Base-by-base conservation (phyloP, 2,329 filamentous ascomycete species). In the Leptographium galeiforme region DNA sequence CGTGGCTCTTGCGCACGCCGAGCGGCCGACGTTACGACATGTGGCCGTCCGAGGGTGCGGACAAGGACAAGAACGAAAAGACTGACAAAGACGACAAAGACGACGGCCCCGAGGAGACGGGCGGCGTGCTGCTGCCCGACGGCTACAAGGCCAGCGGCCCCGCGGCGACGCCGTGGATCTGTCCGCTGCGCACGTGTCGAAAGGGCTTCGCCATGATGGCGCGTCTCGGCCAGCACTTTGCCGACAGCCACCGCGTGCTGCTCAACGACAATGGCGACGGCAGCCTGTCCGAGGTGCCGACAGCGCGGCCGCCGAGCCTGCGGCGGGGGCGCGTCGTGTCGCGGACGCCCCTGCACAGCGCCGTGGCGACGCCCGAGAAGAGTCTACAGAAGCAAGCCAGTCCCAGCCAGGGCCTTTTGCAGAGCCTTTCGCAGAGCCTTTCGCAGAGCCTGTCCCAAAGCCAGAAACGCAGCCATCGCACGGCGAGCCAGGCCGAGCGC, bases 231-330 rank as follows among this genome's bases (percentile, higher is more conserved):
- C 18, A 38, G 2, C 57, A 56, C 43, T 58, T 53, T 39, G 25
- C 25, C 6, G 41, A 44, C 25, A 33, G 48, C 16, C 56, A 58
- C 16, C 30, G 38, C 13, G 14, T 18, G 0, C 32, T 54, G 10
- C 19, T 59, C 7, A 56, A 55, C 36, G 58, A 58, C 47, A 55
- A 58, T 32, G 43, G 45, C 2, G 55, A 59, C 19, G 56, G 55
- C 2, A 58, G 53, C 1, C 39, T 58, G 2, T 49, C 56, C 0
- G 13, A 52, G 2, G 32, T 45, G 4, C 47, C 34, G 3, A 10
- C 41, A 8, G n/a, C 40, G 1, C 13, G 33, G 2, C 2, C 2
- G 4, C 46, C 16, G 1, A 2, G 11, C 11, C 30, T 12, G 30
- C 1, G 36, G 3, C 50, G 51, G 4, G 52, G 41, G 11, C 45